These are phyloP conservation scores for Candida endomychidarum DNA, from an alignment of 805 yeast species.

Conservation along the genomic window DNA sequence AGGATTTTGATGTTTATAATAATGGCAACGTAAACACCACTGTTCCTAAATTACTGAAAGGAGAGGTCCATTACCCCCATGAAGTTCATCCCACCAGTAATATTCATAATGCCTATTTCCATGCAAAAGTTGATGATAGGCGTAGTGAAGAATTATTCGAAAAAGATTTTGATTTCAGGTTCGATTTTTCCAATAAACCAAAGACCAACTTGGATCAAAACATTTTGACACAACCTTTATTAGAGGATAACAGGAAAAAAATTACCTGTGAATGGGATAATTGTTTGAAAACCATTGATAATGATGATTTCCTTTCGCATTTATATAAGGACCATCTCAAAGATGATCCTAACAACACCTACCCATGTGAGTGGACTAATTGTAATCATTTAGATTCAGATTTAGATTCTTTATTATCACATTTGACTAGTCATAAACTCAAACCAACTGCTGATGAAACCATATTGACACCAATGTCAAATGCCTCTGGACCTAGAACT, in stretches of 20 bases:
- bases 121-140: conserved; percentile 30
- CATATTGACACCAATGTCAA: conserved; percentile 7
- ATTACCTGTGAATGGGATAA: conserved; percentile 65
- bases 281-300: conserved; percentile 47
- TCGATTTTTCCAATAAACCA: conserved; percentile 30
- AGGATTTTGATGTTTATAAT: conserved; percentile 20
- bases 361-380: conserved; percentile 72
- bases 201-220: neutral
- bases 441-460: neutral
- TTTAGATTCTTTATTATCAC: conserved; percentile 55
- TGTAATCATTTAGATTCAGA: conserved; percentile 61
- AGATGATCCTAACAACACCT: conserved; percentile 15
- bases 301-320: conserved; percentile 32
- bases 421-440: conserved; percentile 38
- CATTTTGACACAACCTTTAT: no score
- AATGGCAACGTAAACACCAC: neutral
- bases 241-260: neutral
- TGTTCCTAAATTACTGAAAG: neutral
- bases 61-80: conserved; percentile 41
- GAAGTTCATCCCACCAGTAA: conserved; percentile 30
- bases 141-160: conserved; percentile 8
- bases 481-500: conserved; percentile 5
- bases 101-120: conserved; percentile 46
- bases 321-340: conserved; percentile 51
- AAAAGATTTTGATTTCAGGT: conserved; percentile 39